Conservation (phyloP, 768 basidiomycete species). For the Mycena filopes region DNA sequence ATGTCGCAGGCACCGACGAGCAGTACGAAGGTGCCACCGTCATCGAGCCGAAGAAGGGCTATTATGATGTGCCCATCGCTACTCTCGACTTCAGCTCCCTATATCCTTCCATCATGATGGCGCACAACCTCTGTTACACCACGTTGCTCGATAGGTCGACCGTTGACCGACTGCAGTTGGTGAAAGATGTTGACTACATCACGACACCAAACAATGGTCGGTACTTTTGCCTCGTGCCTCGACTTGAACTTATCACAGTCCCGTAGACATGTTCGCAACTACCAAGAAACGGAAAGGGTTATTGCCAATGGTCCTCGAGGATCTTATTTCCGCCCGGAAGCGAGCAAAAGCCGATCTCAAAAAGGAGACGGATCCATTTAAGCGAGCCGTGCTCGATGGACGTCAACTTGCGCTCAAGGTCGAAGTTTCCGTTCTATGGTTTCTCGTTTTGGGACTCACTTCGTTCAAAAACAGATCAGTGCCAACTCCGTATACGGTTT, state of each 20-base stretch:
- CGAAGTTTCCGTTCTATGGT: slow-evolving; percentile 13
- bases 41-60: slow-evolving; percentile 96
- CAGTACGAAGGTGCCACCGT: slow-evolving; percentile 99
- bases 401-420: slow-evolving; percentile 97
- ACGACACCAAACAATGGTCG: slow-evolving; percentile 95
- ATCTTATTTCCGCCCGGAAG: slow-evolving; percentile 93
- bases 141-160: slow-evolving; percentile 87
- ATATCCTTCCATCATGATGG: slow-evolving; percentile 99
- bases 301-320: slow-evolving; percentile 91
- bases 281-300: slow-evolving; percentile 83
- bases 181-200: slow-evolving; percentile 90
- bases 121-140: slow-evolving; percentile 98
- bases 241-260: background rate
- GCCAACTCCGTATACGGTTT: slow-evolving; percentile 99
- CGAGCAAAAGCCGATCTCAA: slow-evolving; percentile 96
- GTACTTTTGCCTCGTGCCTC: slow-evolving; percentile 14
- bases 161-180: slow-evolving; percentile 80
- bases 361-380: slow-evolving; percentile 96
- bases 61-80: slow-evolving; percentile 96
- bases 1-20: slow-evolving; percentile 80
- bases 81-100: slow-evolving; percentile 98
- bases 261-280: slow-evolving; percentile 85
- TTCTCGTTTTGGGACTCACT: background rate
- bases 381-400: slow-evolving; percentile 96
- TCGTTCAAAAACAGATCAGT: slow-evolving; percentile 78